Conservation (phyloP, 805 yeast genomes). For the Kazachstania taianensis region DNA sequence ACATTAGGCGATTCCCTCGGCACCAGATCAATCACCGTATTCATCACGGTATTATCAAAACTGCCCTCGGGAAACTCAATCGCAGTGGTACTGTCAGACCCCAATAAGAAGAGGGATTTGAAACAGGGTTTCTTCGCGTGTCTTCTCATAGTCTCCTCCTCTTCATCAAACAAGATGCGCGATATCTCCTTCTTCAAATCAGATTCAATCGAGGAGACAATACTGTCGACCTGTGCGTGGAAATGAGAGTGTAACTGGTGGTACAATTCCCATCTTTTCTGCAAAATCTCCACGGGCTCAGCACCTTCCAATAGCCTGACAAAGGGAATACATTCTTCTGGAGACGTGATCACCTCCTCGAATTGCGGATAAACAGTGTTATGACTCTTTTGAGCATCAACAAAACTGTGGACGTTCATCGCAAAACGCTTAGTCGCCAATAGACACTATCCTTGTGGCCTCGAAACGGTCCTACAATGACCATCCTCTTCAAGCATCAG, state of each 20-base stretch:
- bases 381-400: slow-evolving; percentile 27
- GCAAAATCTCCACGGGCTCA: slow-evolving; percentile 32
- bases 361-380: slow-evolving; percentile 17
- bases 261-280: slow-evolving; percentile 35
- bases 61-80: slow-evolving; percentile 26
- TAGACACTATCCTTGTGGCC: too few relatives aligned
- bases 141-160: slow-evolving; percentile 3
- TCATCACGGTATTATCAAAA: slow-evolving; percentile 11
- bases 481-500: too few relatives aligned
- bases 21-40: slow-evolving; percentile 27
- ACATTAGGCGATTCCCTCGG: slow-evolving; percentile 33
- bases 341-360: background rate
- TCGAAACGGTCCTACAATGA: too few relatives aligned
- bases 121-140: slow-evolving; percentile 16
- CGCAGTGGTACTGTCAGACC: slow-evolving; percentile 36
- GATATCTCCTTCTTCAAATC: slow-evolving; percentile 29
- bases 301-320: slow-evolving; percentile 34
- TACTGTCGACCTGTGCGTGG: slow-evolving; percentile 21
- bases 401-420: slow-evolving; percentile 24
- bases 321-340: slow-evolving; percentile 30
- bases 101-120: slow-evolving; percentile 33
- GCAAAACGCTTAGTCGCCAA: too few relatives aligned
- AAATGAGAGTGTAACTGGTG: slow-evolving; percentile 26
- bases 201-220: slow-evolving; percentile 28
- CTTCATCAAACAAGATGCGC: slow-evolving; percentile 11